These are phyloP conservation scores for Pyrenochaeta sp. DNA, from an alignment of 2,329 filamentous ascomycete genomes.

Conservation along the genomic window DNA sequence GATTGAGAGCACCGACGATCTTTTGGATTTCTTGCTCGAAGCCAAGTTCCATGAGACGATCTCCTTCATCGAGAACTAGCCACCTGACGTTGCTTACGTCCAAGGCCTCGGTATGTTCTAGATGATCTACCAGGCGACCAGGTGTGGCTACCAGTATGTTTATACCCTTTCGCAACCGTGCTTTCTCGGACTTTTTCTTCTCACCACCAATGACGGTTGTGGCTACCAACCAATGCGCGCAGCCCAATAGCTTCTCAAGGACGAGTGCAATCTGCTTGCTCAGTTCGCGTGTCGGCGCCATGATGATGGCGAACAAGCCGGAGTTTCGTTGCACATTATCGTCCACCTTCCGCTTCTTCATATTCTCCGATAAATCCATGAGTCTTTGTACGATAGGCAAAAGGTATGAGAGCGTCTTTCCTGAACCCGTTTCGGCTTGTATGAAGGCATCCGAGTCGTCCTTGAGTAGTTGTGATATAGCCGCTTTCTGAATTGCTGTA, in stretches of 20 bases:
- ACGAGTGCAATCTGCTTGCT: slow-evolving; percentile 93
- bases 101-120: slow-evolving; percentile 89
- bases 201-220: slow-evolving; percentile 81
- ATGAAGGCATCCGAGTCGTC: slow-evolving; percentile 92
- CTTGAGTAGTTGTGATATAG: slow-evolving; percentile 79
- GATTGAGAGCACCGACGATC: slow-evolving; percentile 80
- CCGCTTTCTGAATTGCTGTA: slow-evolving; percentile 92
- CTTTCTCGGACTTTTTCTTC: slow-evolving; percentile 85
- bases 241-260: slow-evolving; percentile 83
- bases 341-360: slow-evolving; percentile 51
- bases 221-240: slow-evolving; percentile 91
- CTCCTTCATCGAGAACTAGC: slow-evolving; percentile 94
- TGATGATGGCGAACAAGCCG: slow-evolving; percentile 90
- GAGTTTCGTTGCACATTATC: slow-evolving; percentile 77
- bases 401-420: slow-evolving; percentile 96
- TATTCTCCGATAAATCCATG: slow-evolving; percentile 70
- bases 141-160: slow-evolving; percentile 97
- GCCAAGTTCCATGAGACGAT: slow-evolving; percentile 97
- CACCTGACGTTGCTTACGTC: slow-evolving; percentile 89
- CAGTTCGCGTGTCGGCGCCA: slow-evolving; percentile 91
- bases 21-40: slow-evolving; percentile 94
- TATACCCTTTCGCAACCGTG: slow-evolving; percentile 88
- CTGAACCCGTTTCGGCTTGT: slow-evolving; percentile 95
- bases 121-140: slow-evolving; percentile 86
- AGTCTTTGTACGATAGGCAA: slow-evolving; percentile 91